Evolutionary conservation across 129 eudicot species (phyloP), one percentile per base, ranked within the genome.

Genomic region (Pseudognaphalium luteoalbum): DNA sequence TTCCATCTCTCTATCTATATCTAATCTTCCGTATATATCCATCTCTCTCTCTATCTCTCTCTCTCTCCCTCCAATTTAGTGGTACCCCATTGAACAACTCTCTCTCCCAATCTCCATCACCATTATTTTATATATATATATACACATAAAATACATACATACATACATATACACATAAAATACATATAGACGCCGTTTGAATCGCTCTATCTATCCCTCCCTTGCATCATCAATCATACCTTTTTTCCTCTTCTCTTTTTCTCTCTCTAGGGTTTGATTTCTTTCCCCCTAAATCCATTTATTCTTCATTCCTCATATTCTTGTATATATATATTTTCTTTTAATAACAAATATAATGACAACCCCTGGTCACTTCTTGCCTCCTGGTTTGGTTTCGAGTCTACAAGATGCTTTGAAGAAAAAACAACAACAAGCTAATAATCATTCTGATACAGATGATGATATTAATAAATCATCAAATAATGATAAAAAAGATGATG

Each of bases 301-400:
- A 70, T 65, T 8, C 9, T 21, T 68, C 54, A 47, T 42, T 64
- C 69, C n/a, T 25, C 28, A 25, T 25, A 25, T 0, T 25, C 28
- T 25, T 25, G 28, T 25, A 25, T 25, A n/a, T 33, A 19, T 60
- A 35, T 59, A 21, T 20, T 17, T 1, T n/a, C 44, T 34, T 32
- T 21, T 67, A 15, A 1, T 29, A 32, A 64, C 32, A 35, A 20
- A 29, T 19, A 25, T 66, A 69, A 87, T 86, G 63, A 80, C 84
- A 59, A 77, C 83, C 29, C 79, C 78, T 81, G 39, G 79, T 68
- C 84, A 83, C 72, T 67, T 81, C 47, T 71, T 94, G 83, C 98
- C 98, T 58, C 93, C 98, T 6, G 94, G 94, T 71, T 65, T 94
- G 70, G 91, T 94, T 28, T 85, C 93, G 56, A 94, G 91, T 85